A percentile compares a stretch with the other conserved stretches of the same genome.
Conservation (phyloP, 192 early-diverging fungal species). For the Gigaspora rosea region DNA sequence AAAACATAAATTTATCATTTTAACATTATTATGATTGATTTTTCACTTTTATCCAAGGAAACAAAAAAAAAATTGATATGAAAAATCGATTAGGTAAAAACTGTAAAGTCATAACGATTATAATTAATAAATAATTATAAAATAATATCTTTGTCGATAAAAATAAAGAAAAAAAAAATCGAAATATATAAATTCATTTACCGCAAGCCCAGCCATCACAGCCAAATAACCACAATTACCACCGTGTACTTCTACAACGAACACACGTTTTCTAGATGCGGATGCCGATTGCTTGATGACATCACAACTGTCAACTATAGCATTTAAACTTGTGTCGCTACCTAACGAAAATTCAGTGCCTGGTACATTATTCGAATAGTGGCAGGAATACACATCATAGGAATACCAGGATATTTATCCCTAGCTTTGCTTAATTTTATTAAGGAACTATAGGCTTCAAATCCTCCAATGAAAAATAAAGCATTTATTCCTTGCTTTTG, state of each 20-base stretch:
- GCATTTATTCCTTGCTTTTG: constrained; percentile 90
- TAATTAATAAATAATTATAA: no score
- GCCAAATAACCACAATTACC: constrained; percentile 94
- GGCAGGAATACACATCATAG: constrained; percentile 89
- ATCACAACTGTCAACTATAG: constrained; percentile 89
- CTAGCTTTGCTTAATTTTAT: constrained; percentile 71
- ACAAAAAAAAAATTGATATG: no score
- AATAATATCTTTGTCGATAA: no score
- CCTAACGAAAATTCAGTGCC: constrained; percentile 95
- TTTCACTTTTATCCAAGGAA: no score
- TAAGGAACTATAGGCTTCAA: constrained; percentile 88
- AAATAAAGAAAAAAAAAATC: no score
- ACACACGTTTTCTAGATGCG: constrained; percentile 86
- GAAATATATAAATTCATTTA: no score
- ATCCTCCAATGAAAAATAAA: constrained; percentile 94
- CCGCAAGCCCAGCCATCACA: constrained; percentile 78
- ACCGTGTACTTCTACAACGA: constrained; percentile 97
- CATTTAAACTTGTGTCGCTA: constrained; percentile 93
- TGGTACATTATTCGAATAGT: constrained; percentile 97
- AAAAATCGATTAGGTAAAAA: no score
- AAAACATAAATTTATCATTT: no score
- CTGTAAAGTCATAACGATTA: no score
- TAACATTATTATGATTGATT: no score
- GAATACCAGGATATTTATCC: constrained; percentile 86
- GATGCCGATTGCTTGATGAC: constrained; percentile 91